Conservation (phyloP, 768 basidiomycete species). For the Lactifluus hygrophoroides region DNA sequence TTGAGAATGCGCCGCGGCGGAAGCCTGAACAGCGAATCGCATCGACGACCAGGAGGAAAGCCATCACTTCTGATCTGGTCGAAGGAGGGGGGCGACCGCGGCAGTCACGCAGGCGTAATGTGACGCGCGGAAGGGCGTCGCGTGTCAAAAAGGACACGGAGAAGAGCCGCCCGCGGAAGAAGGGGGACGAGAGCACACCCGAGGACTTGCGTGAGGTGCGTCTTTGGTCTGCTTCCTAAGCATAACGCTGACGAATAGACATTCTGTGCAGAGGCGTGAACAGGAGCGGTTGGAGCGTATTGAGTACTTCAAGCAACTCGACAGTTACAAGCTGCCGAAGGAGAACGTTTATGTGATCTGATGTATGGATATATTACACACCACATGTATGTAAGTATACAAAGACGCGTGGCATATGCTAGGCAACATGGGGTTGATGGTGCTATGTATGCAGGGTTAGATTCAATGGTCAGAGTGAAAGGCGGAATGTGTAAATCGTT, state of each 20-base stretch:
- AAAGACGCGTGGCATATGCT: too few species aligned
- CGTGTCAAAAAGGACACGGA: background rate
- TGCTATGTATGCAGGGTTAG: too few species aligned
- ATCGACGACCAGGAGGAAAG: background rate
- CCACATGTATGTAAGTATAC: too few species aligned
- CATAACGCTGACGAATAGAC: background rate
- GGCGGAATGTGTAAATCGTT: too few species aligned
- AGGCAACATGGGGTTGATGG: too few species aligned
- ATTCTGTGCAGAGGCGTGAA: constrained; percentile 10
- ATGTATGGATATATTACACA: constrained; percentile 8
- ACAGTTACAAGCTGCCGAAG: constrained; percentile 15
- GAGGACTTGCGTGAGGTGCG: constrained; percentile 20
- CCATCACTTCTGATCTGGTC: background rate
- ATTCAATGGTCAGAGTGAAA: too few species aligned
- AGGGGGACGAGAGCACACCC: constrained; percentile 20
- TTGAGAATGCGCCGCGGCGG: constrained; percentile 11
- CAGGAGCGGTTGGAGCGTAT: constrained; percentile 14
- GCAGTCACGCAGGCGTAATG: background rate
- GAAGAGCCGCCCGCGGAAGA: constrained; percentile 8
- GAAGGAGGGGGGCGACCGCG: background rate
- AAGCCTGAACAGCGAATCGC: background rate
- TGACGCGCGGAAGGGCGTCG: background rate
- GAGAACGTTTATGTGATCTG: constrained; percentile 21
- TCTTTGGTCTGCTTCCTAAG: background rate
- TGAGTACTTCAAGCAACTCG: constrained; percentile 21